Conservation (phyloP, 768 basidiomycete species). For the Hygrophoropsis aurantiaca region DNA sequence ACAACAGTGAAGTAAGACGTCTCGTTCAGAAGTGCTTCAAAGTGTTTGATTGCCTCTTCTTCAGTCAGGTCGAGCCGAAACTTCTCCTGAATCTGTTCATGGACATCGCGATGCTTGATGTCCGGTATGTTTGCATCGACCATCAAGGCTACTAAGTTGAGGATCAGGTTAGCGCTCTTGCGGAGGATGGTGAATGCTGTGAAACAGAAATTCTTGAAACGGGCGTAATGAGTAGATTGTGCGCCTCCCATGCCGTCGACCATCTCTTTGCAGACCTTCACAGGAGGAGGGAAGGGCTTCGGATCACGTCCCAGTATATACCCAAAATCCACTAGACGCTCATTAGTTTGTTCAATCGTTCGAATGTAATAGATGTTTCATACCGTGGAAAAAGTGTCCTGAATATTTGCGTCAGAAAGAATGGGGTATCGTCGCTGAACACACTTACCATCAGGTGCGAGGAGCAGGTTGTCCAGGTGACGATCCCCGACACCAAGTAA, state of each 20-base stretch:
- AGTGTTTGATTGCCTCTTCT: constrained; percentile 97
- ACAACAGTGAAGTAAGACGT: constrained; percentile 93
- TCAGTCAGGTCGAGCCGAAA: constrained; percentile 93
- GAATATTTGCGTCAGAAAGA: background rate
- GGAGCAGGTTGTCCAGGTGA: constrained; percentile 91
- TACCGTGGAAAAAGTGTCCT: constrained; percentile 97
- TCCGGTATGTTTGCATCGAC: constrained; percentile 97
- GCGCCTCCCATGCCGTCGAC: constrained; percentile 99
- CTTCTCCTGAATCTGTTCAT: constrained; percentile 93
- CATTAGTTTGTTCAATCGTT: constrained; percentile 10
- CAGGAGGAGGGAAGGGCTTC: constrained; percentile 95
- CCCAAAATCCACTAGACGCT: constrained; percentile 84
- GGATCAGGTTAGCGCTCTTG: constrained; percentile 95
- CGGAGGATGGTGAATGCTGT: constrained; percentile 97
- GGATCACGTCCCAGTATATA: constrained; percentile 98
- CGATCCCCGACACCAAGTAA: constrained; percentile 95
- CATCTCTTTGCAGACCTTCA: constrained; percentile 99
- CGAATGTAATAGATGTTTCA: constrained; percentile 11
- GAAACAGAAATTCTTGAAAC: constrained; percentile 96
- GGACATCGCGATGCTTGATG: constrained; percentile 87
- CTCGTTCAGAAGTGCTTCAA: constrained; percentile 90
- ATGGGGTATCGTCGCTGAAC: background rate
- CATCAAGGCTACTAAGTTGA: constrained; percentile 96
- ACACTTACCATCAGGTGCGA: constrained; percentile 81
- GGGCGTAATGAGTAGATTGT: constrained; percentile 89